Evolutionary conservation across 768 basidiomycete genomes (phyloP).

Genomic region (Nidularia pulvinata): DNA sequence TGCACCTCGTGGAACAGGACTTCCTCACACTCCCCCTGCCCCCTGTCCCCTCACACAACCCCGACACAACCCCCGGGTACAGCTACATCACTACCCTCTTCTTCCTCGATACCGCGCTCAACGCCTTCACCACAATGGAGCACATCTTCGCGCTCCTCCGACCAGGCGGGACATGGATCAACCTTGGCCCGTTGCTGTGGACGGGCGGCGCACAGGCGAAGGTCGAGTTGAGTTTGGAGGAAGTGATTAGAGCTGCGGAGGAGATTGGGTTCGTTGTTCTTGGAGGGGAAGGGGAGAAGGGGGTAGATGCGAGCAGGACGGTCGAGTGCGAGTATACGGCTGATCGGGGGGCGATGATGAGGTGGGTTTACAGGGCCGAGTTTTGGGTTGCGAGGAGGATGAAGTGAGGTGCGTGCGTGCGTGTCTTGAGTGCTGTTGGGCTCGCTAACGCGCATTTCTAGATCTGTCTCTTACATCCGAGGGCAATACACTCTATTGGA

Average conservation of each 20-base stretch:
- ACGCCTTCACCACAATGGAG: conserved; percentile 50
- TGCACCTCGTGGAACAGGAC: conserved; percentile 55
- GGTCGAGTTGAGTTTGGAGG: conserved; percentile 64
- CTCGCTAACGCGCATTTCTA: no score
- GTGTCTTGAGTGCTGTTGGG: no score
- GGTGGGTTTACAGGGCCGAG: conserved; percentile 66
- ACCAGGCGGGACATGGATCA: conserved; percentile 71
- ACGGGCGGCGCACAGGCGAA: conserved; percentile 52
- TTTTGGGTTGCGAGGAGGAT: conserved; percentile 48
- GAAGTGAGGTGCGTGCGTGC: no score
- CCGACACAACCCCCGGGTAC: conserved; percentile 30
- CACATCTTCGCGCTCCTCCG: conserved; percentile 57
- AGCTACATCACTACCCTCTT: conserved; percentile 66
- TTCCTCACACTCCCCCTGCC: conserved; percentile 41
- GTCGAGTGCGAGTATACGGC: conserved; percentile 69
- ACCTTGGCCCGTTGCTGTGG: conserved; percentile 70
- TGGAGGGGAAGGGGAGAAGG: conserved; percentile 14
- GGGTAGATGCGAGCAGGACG: conserved; percentile 27
- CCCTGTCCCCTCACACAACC: neutral
- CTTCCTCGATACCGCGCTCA: conserved; percentile 65
- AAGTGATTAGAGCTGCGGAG: conserved; percentile 49
- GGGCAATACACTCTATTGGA: no score
- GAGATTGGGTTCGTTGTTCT: conserved; percentile 54
- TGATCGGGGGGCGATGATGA: conserved; percentile 67
- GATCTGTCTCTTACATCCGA: no score